phyloP scores from a whole-genome alignment of 768 basidiomycete genomes.

The Lactarius deliciosus region DNA sequence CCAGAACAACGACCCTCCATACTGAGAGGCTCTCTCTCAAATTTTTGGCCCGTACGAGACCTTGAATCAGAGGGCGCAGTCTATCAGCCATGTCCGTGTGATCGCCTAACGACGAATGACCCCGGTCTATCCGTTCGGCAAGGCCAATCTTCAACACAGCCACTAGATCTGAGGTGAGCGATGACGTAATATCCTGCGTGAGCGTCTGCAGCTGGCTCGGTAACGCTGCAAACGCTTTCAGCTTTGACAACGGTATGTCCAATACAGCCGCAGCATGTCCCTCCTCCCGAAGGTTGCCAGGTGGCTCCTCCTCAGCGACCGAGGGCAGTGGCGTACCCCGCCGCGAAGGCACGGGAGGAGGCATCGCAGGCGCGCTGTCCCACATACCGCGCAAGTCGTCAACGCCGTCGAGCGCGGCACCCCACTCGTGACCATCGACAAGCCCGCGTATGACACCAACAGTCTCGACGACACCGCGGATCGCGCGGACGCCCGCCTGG shows the following conservation, averaged over 20 bases:
- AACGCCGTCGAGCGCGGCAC: constrained; percentile 74
- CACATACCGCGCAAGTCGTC: constrained; percentile 65
- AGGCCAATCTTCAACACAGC: constrained; percentile 67
- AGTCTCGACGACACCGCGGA: constrained; percentile 77
- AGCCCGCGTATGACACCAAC: constrained; percentile 65
- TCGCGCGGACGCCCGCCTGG: constrained; percentile 57
- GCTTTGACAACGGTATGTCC: constrained; percentile 58
- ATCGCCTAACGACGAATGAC: neutral
- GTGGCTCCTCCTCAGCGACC: constrained; percentile 38
- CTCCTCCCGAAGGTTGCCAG: constrained; percentile 25
- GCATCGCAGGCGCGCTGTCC: constrained; percentile 33
- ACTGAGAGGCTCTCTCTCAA: constrained; percentile 63
- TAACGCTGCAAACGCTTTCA: constrained; percentile 72
- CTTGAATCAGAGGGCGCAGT: constrained; percentile 69
- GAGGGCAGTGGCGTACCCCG: constrained; percentile 27
- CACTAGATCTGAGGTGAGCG: constrained; percentile 78
- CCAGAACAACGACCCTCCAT: constrained; percentile 69
- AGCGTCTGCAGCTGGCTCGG: constrained; percentile 71
- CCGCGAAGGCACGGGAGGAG: neutral
- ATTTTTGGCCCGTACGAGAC: constrained; percentile 72
- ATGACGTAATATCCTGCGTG: constrained; percentile 71
- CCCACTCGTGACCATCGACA: constrained; percentile 87
- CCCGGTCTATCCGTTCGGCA: constrained; percentile 45
- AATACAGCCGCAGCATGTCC: constrained; percentile 17
- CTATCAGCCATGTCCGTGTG: constrained; percentile 51